Conservation (phyloP, 2,329 filamentous ascomycete species). For the Kalmusia sp. region DNA sequence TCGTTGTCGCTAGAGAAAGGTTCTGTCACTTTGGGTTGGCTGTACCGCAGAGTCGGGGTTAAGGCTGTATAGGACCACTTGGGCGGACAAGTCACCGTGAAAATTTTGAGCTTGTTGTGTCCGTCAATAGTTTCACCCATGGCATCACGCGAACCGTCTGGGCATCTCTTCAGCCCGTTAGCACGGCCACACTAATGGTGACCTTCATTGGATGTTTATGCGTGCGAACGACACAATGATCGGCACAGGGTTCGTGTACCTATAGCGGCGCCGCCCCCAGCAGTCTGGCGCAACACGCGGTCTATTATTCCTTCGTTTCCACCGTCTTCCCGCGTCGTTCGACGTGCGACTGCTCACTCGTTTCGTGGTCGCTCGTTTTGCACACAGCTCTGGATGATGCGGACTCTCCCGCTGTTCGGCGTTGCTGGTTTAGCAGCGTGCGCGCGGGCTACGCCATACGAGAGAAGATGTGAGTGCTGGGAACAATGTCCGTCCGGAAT, state of each 20-base stretch:
- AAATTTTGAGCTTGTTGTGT: no score
- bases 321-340: background rate
- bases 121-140: no score
- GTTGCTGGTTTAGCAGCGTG: conserved; percentile 23
- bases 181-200: no score
- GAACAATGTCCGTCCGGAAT: background rate
- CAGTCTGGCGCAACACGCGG: background rate
- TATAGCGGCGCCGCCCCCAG: background rate
- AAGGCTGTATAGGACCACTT: no score
- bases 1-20: background rate
- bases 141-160: no score
- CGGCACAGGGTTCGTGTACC: background rate
- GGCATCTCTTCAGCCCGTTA: no score
- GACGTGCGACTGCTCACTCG: background rate
- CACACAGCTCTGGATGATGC: conserved; percentile 27
- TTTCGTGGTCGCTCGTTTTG: conserved; percentile 4
- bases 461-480: conserved; percentile 25
- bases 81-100: no score
- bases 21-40: background rate
- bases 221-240: background rate
- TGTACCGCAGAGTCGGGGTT: no score
- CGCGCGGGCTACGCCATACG: conserved; percentile 15
- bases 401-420: conserved; percentile 26
- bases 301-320: conserved; percentile 9
- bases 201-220: no score